Conservation (phyloP, 352 stramenopile species). For the Globisporangium nagaii region DNA sequence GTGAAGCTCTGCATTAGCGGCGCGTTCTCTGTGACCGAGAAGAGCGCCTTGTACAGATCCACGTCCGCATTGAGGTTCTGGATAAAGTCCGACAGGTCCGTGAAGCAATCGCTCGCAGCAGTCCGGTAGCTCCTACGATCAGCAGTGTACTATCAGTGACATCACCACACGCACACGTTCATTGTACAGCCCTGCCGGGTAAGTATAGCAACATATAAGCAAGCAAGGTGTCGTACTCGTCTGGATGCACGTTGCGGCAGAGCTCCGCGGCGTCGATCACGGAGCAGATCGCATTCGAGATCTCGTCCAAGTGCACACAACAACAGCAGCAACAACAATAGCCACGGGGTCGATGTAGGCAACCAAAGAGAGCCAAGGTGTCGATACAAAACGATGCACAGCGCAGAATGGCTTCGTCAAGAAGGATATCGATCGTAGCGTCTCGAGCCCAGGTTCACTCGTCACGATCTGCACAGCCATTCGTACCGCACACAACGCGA, state of each 20-base stretch:
- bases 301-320: conserved; percentile 81
- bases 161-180: not conserved
- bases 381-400: too few relatives aligned
- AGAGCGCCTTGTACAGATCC: conserved; percentile 85
- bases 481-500: too few relatives aligned
- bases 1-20: conserved; percentile 56
- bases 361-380: too few relatives aligned
- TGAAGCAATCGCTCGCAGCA: conserved; percentile 86
- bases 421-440: conserved; percentile 56
- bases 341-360: not conserved
- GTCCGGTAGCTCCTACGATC: conserved; percentile 60
- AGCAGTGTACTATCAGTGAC: not conserved
- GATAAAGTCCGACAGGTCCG: conserved; percentile 92
- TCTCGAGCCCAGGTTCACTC: conserved; percentile 51
- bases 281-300: conserved; percentile 93
- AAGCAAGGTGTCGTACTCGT: conserved; percentile 61
- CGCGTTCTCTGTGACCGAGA: conserved; percentile 53
- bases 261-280: conserved; percentile 96
- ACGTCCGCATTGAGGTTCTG: conserved; percentile 91
- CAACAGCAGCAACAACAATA: not conserved
- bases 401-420: not conserved
- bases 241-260: conserved; percentile 90
- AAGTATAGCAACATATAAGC: not conserved
- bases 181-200: too few relatives aligned
- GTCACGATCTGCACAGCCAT: conserved; percentile 33